Evolutionary conservation across 176 grass and related monocot genomes (phyloP), one percentile per base, ranked within the genome.

Genomic region (Juncus effusus): DNA sequence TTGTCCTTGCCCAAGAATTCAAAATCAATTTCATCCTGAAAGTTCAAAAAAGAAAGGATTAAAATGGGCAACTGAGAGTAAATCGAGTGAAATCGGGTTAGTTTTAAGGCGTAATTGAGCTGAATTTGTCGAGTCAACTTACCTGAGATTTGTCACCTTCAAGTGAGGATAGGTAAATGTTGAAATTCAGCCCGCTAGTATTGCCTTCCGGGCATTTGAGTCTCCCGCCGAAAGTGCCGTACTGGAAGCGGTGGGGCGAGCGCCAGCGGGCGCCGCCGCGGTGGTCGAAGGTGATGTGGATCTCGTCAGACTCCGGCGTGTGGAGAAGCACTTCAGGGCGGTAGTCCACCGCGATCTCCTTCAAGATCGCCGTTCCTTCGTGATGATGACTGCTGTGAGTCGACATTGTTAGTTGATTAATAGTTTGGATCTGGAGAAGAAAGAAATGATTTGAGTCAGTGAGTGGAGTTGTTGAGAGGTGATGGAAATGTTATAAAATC

Each of bases 1-100:
- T 88, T 88, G 64, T 88, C 73, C 63, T 61, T 50, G 76, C 89
- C 82, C 42, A 94, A 76, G 68, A 94, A 85, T 81, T 88, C 85
- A 55, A 94, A 88, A 73, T 94, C 82, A 73, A 94, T 85, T 79
- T 94, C 85, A 80, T 94, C 89, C 79, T 64, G 19, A 28, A 1
- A 28, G 19, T 28, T 28, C 19, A 28, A 28, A 28, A 28, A 56
- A 78, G 79, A 3, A 15, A 4, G 19, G 19, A 28, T 28, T 28
- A 28, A 28, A 28, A 28, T 28, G 19, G 75, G 63, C 36, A 59
- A 57, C 10, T 42, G 8, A 59, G 40, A 13, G 4, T 3, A 3
- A 47, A 10, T 59, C 57, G 5, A 42, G 12, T 54, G 42, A 72
- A 72, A 16, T 57, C n/a, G 54, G 35, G 28, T 72, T 72, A 57